Evolutionary conservation across 2,329 filamentous ascomycete species (phyloP).

Genomic region (Nemania abortiva): DNA sequence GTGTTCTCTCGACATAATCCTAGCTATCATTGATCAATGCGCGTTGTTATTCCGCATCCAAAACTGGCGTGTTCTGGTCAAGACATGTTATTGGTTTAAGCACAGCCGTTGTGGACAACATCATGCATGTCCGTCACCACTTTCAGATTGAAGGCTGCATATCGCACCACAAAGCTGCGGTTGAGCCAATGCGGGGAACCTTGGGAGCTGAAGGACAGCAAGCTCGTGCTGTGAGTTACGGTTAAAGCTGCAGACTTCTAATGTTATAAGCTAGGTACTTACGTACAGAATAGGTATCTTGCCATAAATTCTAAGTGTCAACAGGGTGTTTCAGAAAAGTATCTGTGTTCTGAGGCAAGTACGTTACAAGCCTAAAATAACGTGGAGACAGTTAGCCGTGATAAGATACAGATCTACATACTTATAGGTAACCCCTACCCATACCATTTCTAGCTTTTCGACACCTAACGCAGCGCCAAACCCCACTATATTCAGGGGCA

Average conservation of each 20-base stretch:
- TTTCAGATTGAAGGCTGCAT: conserved; percentile 26
- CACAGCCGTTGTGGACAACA: background rate
- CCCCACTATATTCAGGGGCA: conserved; percentile 26
- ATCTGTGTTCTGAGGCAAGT: background rate
- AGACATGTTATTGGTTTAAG: conserved; percentile 18
- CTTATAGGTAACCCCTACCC: background rate
- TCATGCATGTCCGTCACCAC: conserved; percentile 19
- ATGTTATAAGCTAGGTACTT: background rate
- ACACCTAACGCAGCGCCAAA: background rate
- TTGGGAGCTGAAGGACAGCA: conserved; percentile 7
- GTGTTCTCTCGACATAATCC: no score
- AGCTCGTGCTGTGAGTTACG: background rate
- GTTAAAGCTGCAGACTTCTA: background rate
- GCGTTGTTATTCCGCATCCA: background rate
- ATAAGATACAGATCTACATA: no score
- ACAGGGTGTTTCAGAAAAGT: background rate
- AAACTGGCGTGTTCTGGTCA: conserved; percentile 5
- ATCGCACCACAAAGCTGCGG: conserved; percentile 13
- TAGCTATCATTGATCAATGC: no score
- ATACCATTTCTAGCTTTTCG: background rate
- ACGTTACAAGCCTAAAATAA: background rate
- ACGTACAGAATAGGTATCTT: conserved; percentile 1
- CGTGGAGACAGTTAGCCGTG: no score
- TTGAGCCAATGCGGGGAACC: conserved; percentile 24
- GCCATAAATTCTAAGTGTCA: background rate